These are phyloP conservation scores for Trichophyton simii DNA, from an alignment of 2,329 filamentous ascomycete genomes.

Conservation along the genomic window DNA sequence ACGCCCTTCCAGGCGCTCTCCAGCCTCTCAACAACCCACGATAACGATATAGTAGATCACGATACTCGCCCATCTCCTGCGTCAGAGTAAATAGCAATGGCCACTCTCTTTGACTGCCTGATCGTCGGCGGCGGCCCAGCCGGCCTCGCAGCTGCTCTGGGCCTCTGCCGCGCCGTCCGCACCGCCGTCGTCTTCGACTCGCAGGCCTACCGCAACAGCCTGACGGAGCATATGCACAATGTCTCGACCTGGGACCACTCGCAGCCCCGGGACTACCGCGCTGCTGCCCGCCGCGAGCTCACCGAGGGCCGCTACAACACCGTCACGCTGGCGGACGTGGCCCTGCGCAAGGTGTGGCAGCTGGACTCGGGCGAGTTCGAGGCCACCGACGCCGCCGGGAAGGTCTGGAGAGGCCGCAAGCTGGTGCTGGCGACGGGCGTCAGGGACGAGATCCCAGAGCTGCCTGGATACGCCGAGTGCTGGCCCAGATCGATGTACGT, in stretches of 20 bases:
- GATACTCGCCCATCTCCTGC: no score
- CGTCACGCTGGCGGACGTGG: slow-evolving; percentile 17
- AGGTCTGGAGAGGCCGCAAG: slow-evolving; percentile 38
- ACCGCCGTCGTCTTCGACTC: slow-evolving; percentile 36
- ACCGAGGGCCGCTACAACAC: slow-evolving; percentile 24
- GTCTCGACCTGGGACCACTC: slow-evolving; percentile 29
- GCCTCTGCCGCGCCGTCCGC: slow-evolving; percentile 29
- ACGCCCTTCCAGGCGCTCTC: not conserved
- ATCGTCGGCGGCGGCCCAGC: slow-evolving; percentile 24
- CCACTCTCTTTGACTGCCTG: slow-evolving; percentile 12
- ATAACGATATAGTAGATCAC: not conserved
- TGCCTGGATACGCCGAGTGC: slow-evolving; percentile 43
- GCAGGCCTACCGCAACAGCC: slow-evolving; percentile 32
- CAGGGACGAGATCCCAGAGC: slow-evolving; percentile 39
- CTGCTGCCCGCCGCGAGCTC: slow-evolving; percentile 24
- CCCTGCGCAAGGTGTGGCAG: slow-evolving; percentile 8
- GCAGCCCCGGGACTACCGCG: slow-evolving; percentile 23
- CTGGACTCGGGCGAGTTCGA: slow-evolving; percentile 23
- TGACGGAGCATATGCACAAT: slow-evolving; percentile 36
- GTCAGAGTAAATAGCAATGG: not conserved
- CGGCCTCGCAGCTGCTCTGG: slow-evolving; percentile 22
- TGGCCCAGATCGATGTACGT: slow-evolving; percentile 41
- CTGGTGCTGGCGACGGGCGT: slow-evolving; percentile 45
- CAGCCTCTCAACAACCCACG: not conserved
- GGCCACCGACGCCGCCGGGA: slow-evolving; percentile 32